Conservation (phyloP, 176 grass and related monocot genomes). For the Juncus inflexus region DNA sequence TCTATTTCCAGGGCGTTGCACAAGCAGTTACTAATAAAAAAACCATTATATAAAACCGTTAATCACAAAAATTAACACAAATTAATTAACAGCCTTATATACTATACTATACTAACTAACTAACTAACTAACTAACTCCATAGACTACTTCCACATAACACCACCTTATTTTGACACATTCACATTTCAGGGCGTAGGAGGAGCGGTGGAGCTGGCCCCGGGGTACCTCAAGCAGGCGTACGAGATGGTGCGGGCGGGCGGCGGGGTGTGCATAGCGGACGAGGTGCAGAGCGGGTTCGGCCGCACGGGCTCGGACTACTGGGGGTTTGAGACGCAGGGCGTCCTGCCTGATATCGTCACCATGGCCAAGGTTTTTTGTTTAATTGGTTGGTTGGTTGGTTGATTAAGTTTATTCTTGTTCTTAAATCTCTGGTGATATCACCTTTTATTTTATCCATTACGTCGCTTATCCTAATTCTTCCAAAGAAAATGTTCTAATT, state of each 20-base stretch:
- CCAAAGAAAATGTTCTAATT: too few relatives aligned
- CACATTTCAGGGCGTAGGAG: constrained; percentile 61
- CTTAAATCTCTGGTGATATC: neutral
- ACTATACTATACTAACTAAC: too few relatives aligned
- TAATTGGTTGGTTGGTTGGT: neutral
- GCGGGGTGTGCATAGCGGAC: constrained; percentile 96
- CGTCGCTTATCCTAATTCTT: too few relatives aligned
- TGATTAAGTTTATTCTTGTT: too few relatives aligned
- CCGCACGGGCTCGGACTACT: constrained; percentile 87
- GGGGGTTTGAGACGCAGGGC: constrained; percentile 91
- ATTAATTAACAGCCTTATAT: neutral
- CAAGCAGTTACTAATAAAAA: neutral
- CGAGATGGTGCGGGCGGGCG: constrained; percentile 70
- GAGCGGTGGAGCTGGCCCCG: constrained; percentile 84
- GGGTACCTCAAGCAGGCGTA: constrained; percentile 86
- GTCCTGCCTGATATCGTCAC: constrained; percentile 89
- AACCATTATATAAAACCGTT: neutral
- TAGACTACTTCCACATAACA: neutral
- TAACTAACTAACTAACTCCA: neutral
- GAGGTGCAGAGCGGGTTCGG: constrained; percentile 98
- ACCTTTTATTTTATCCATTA: neutral
- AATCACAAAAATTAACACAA: too few relatives aligned
- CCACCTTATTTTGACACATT: constrained; percentile 19
- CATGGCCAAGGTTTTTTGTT: constrained; percentile 75
- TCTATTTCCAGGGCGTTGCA: neutral